phyloP scores from a whole-genome alignment of 1,284 basidiomycete species.

The Prillingera fragicola region DNA sequence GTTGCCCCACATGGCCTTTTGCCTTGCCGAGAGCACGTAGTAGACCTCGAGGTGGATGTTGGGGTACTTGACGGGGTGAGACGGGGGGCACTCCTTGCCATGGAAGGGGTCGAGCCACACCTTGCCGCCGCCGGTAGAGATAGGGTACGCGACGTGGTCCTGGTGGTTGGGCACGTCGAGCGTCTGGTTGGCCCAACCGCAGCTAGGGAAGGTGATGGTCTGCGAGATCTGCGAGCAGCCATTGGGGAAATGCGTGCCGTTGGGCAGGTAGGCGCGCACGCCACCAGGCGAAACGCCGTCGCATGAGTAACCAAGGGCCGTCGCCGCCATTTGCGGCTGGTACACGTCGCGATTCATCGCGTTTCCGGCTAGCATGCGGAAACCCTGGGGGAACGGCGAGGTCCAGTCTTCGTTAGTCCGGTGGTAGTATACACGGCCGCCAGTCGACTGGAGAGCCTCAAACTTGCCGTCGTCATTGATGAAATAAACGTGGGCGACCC shows the following conservation, averaged over 20 bases:
- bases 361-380: neutral
- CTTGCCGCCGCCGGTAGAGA: neutral
- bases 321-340: neutral
- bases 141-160: neutral
- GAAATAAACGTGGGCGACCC: slow-evolving; percentile 50
- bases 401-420: no score
- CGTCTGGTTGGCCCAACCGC: slow-evolving; percentile 3
- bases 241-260: neutral
- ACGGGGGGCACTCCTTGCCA: neutral
- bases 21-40: slow-evolving; percentile 23
- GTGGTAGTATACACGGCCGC: slow-evolving; percentile 44
- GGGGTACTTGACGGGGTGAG: neutral
- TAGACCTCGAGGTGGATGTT: slow-evolving; percentile 14
- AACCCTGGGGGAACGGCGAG: neutral
- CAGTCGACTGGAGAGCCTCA: slow-evolving; percentile 29
- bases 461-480: slow-evolving; percentile 33
- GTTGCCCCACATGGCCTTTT: slow-evolving; percentile 22
- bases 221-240: neutral
- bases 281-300: neutral
- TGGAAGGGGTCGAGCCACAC: no score
- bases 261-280: slow-evolving; percentile 4
- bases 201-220: neutral
- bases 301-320: neutral
- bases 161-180: slow-evolving; percentile 1
- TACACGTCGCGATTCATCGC: neutral